Conservation (phyloP, 2,329 filamentous ascomycete species). For the Endothia cerciana region DNA sequence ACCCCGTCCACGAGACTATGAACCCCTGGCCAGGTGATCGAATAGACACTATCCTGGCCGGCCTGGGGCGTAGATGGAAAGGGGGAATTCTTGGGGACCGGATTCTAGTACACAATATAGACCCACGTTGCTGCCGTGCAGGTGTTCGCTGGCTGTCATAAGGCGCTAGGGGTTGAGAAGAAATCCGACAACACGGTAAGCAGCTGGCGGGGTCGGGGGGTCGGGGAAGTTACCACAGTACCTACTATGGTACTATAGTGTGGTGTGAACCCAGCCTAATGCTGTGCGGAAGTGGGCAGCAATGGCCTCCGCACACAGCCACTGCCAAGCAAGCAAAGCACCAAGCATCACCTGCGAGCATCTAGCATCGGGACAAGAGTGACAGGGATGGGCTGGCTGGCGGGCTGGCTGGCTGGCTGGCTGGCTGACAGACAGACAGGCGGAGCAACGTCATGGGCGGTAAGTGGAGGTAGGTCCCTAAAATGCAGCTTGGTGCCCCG, state of each 20-base stretch:
- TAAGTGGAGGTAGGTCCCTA: constrained; percentile 15
- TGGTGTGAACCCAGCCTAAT: not conserved
- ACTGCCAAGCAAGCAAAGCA: not conserved
- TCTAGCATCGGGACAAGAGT: not conserved
- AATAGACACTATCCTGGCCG: no score
- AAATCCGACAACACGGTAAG: constrained; percentile 19
- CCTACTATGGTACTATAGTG: not conserved
- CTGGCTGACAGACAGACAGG: constrained; percentile 15
- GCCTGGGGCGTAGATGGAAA: no score
- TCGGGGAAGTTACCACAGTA: not conserved
- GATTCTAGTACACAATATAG: no score
- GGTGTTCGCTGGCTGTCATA: constrained; percentile 18
- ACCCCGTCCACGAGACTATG: no score
- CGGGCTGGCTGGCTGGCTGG: constrained; percentile 17
- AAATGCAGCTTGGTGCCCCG: constrained; percentile 17
- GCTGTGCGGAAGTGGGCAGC: not conserved
- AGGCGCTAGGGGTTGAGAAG: not conserved
- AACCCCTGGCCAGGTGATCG: no score
- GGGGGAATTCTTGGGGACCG: not conserved
- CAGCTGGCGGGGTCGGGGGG: not conserved
- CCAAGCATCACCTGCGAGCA: not conserved
- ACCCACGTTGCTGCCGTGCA: constrained; percentile 18
- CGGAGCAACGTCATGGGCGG: constrained; percentile 26
- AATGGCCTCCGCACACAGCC: constrained; percentile 7
- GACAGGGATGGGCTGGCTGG: constrained; percentile 6